Evolutionary conservation across 2,329 filamentous ascomycete genomes (phyloP).

Genomic region (Penicillium sp.): DNA sequence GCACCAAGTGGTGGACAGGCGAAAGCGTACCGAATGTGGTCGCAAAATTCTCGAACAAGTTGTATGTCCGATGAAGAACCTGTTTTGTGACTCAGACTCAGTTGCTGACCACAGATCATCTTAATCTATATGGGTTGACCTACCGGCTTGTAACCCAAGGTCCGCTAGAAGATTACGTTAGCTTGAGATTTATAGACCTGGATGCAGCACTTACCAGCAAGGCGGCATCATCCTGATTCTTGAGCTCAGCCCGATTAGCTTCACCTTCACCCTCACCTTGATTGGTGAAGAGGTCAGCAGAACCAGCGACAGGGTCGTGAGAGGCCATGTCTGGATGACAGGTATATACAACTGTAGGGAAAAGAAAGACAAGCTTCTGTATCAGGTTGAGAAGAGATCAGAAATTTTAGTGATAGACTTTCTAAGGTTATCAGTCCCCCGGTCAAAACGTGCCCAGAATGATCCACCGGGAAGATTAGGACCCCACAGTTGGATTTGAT

Average conservation of each 20-base stretch:
- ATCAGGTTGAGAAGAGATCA: not conserved
- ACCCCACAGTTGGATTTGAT: not conserved
- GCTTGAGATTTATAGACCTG: not conserved
- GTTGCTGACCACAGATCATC: not conserved
- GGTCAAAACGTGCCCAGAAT: conserved; percentile 2
- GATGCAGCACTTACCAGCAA: conserved; percentile 26
- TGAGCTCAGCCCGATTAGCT: conserved; percentile 19
- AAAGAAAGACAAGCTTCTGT: not conserved
- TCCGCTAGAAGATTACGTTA: conserved; percentile 32
- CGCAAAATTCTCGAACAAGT: conserved; percentile 51
- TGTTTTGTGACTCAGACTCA: conserved; percentile 24
- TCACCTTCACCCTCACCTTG: conserved; percentile 20
- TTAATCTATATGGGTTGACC: conserved; percentile 14
- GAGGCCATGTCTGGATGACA: conserved; percentile 10
- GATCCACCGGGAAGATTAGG: not conserved
- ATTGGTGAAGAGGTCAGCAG: conserved; percentile 13
- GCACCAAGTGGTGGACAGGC: too few relatives aligned
- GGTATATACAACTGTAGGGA: not conserved
- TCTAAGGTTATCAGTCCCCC: not conserved
- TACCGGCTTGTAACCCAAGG: conserved; percentile 50
- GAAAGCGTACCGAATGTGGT: conserved; percentile 47
- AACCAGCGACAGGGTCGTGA: conserved; percentile 20
- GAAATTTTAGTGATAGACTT: conserved; percentile 12
- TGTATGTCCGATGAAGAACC: conserved; percentile 51
- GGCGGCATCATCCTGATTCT: conserved; percentile 31